These are phyloP conservation scores for Elongisporangium senticosum DNA, from an alignment of 352 stramenopile species.

Conservation along the genomic window DNA sequence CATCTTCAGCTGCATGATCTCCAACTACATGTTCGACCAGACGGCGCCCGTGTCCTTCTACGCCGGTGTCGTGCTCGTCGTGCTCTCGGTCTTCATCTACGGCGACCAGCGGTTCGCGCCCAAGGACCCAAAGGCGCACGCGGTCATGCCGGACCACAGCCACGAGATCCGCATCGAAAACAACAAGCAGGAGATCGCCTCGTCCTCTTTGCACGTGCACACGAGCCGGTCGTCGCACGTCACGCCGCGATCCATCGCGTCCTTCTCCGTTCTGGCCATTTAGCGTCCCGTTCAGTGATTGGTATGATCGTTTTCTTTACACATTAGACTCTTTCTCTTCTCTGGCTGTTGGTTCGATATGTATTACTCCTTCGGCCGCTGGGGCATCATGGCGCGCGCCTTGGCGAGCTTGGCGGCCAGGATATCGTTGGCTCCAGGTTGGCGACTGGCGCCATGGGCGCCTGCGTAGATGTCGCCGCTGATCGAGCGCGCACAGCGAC, in stretches of 20 bases:
- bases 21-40: slow-evolving; percentile 86
- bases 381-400: slow-evolving; percentile 52
- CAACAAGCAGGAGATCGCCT: slow-evolving; percentile 44
- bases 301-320: background rate
- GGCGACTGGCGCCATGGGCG: slow-evolving; percentile 14
- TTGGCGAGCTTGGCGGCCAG: slow-evolving; percentile 51
- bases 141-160: slow-evolving; percentile 18
- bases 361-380: slow-evolving; percentile 14
- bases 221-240: slow-evolving; percentile 28
- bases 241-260: slow-evolving; percentile 35
- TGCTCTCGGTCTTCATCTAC: slow-evolving; percentile 83
- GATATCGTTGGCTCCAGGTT: slow-evolving; percentile 26
- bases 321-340: background rate
- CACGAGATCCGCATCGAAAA: slow-evolving; percentile 22
- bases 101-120: slow-evolving; percentile 73
- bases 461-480: slow-evolving; percentile 28
- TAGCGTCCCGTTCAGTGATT: slow-evolving; percentile 8
- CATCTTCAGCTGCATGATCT: slow-evolving; percentile 86
- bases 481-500: slow-evolving; percentile 38
- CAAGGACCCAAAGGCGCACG: slow-evolving; percentile 28
- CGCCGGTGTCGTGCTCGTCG: slow-evolving; percentile 66
- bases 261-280: slow-evolving; percentile 30
- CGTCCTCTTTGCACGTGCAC: slow-evolving; percentile 18
- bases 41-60: slow-evolving; percentile 70
- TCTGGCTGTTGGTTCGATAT: slow-evolving; percentile 9